A percentile compares a stretch with the other conserved stretches of the same genome.
phyloP scores from a whole-genome alignment of 108 stramenopile genomes.

The Conticribra weissflogii region DNA sequence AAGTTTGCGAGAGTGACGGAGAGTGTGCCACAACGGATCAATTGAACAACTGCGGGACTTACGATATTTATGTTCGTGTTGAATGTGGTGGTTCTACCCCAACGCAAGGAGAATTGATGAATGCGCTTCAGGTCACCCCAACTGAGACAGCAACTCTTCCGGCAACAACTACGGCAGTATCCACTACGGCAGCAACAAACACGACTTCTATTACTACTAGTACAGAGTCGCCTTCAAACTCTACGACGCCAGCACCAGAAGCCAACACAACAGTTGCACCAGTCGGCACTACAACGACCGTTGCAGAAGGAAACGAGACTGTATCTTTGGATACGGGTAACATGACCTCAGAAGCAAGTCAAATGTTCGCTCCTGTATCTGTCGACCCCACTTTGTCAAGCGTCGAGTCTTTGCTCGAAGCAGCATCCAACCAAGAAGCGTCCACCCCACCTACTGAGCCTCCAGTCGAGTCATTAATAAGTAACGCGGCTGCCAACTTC shows the following conservation, averaged over 20 bases:
- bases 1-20: conserved; percentile 43
- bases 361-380: neutral
- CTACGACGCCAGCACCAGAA: no score
- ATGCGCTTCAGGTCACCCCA: conserved; percentile 2
- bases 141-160: neutral
- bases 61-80: conserved; percentile 45
- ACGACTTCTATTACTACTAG: no score
- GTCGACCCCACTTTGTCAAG: neutral
- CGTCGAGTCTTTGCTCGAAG: neutral
- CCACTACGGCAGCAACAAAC: neutral
- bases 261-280: neutral
- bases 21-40: conserved; percentile 47
- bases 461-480: neutral
- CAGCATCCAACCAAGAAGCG: neutral
- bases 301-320: neutral
- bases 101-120: conserved; percentile 43
- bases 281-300: neutral
- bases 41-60: conserved; percentile 47
- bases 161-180: neutral
- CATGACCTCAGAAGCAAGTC: neutral
- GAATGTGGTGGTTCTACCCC: conserved; percentile 28
- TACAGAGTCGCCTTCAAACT: no score
- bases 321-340: neutral
- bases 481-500: conserved; percentile 11
- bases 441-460: neutral